Evolutionary conservation across 2,329 filamentous ascomycete genomes (phyloP).

Genomic region (Arthrocladium fulminans): DNA sequence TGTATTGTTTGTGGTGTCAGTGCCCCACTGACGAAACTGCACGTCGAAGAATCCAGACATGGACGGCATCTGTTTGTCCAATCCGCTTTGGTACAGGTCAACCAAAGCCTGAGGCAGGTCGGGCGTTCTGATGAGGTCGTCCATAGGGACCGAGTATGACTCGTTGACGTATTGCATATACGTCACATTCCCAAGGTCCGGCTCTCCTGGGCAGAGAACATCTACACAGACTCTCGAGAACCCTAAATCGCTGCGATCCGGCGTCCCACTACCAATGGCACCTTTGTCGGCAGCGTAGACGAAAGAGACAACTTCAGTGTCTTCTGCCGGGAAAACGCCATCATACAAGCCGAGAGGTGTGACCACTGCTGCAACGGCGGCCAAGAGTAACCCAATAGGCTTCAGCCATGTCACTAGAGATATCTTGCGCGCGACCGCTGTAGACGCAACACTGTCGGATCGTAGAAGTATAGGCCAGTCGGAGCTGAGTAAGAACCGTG

Average conservation of each 20-base stretch:
- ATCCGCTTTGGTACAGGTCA: constrained; percentile 34
- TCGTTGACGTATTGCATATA: constrained; percentile 20
- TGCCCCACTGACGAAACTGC: constrained; percentile 27
- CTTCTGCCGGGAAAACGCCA: constrained; percentile 23
- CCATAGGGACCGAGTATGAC: constrained; percentile 9
- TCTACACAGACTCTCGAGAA: constrained; percentile 28
- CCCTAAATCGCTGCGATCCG: constrained; percentile 26
- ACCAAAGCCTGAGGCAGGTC: constrained; percentile 28
- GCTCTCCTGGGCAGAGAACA: not conserved
- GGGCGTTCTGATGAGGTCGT: not conserved
- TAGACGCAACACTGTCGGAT: constrained; percentile 29
- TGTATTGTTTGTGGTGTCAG: constrained; percentile 21
- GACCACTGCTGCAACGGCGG: constrained; percentile 36
- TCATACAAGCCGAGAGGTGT: constrained; percentile 41
- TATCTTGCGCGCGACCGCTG: constrained; percentile 27
- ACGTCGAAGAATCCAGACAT: constrained; percentile 40
- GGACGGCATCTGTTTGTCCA: constrained; percentile 23
- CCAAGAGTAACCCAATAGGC: constrained; percentile 26
- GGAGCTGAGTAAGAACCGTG: constrained; percentile 29
- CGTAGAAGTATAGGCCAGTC: constrained; percentile 37
- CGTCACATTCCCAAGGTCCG: constrained; percentile 13
- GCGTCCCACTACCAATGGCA: constrained; percentile 35
- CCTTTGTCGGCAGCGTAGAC: constrained; percentile 32
- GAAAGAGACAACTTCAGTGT: constrained; percentile 25
- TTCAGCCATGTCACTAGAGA: constrained; percentile 23